Conservation (phyloP, 352 stramenopile genomes). For the Pythium myriotylum region DNA sequence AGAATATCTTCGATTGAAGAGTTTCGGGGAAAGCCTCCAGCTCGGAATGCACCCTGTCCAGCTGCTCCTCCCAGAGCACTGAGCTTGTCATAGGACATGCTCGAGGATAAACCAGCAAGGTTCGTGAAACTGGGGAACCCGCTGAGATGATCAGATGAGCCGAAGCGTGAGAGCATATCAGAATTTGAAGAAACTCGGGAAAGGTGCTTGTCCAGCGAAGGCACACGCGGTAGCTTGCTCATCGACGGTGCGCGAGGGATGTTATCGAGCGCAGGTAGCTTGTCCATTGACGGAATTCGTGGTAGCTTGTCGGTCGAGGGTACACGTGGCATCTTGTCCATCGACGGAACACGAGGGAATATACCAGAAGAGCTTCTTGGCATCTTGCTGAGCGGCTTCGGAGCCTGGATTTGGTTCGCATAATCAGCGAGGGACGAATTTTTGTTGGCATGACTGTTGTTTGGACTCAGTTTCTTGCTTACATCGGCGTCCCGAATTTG, state of each 20-base stretch:
- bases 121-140: slow-evolving; percentile 84
- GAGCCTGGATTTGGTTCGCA: slow-evolving; percentile 71
- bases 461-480: slow-evolving; percentile 48
- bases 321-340: slow-evolving; percentile 63
- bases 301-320: slow-evolving; percentile 69
- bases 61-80: slow-evolving; percentile 42
- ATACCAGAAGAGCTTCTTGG: slow-evolving; percentile 77
- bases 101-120: slow-evolving; percentile 60
- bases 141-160: slow-evolving; percentile 63
- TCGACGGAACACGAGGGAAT: slow-evolving; percentile 75
- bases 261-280: slow-evolving; percentile 50
- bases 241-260: slow-evolving; percentile 68
- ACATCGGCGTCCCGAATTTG: slow-evolving; percentile 28
- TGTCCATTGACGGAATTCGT: slow-evolving; percentile 75
- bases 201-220: slow-evolving; percentile 41
- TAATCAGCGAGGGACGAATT: slow-evolving; percentile 26
- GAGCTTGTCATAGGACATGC: slow-evolving; percentile 79
- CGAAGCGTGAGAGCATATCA: slow-evolving; percentile 75
- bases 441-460: slow-evolving; percentile 12
- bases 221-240: slow-evolving; percentile 69
- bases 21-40: slow-evolving; percentile 69
- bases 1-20: slow-evolving; percentile 89
- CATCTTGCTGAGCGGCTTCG: slow-evolving; percentile 81
- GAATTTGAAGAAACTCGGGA: slow-evolving; percentile 56
- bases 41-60: slow-evolving; percentile 7